Percentiles rank a stretch among this genome's conserved stretches.
phyloP scores from a whole-genome alignment of 2,329 filamentous ascomycete species.

The Pleoardoris graminearum region DNA sequence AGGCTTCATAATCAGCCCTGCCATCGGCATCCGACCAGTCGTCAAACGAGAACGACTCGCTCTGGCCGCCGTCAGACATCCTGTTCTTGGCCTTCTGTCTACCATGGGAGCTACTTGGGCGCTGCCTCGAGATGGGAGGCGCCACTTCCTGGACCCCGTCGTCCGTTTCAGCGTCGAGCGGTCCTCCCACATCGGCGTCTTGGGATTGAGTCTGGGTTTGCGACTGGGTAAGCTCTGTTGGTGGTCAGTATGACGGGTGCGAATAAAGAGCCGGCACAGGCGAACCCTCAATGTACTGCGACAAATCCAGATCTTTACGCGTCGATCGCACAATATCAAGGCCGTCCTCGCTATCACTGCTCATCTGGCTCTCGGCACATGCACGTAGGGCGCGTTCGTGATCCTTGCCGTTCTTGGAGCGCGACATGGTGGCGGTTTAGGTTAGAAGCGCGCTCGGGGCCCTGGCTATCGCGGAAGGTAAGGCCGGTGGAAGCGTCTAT shows the following conservation, averaged over 20 bases:
- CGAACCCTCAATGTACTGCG: constrained; percentile 40
- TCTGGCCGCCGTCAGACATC: neutral
- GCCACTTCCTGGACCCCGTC: constrained; percentile 12
- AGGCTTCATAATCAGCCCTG: constrained; percentile 63
- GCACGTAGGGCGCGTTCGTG: constrained; percentile 25
- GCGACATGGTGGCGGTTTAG: constrained; percentile 20
- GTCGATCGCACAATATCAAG: constrained; percentile 47
- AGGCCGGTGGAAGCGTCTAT: neutral
- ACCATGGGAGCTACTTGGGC: neutral
- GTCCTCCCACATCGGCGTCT: constrained; percentile 9
- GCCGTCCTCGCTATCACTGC: constrained; percentile 47
- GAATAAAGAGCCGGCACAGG: neutral
- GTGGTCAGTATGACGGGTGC: constrained; percentile 11
- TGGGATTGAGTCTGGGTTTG: constrained; percentile 32
- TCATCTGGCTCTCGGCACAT: constrained; percentile 33
- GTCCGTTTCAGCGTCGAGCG: constrained; percentile 12
- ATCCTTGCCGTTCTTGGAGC: constrained; percentile 12
- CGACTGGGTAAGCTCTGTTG: constrained; percentile 30
- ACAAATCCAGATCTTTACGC: constrained; percentile 37
- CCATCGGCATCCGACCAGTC: constrained; percentile 58
- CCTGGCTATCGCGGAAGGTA: neutral
- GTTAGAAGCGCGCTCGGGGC: neutral
- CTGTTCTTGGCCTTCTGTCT: neutral
- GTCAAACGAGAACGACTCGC: constrained; percentile 14
- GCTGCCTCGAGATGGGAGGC: neutral